These are phyloP conservation scores for Daedaleopsis sinensis DNA, from an alignment of 768 basidiomycete genomes.

Conservation along the genomic window DNA sequence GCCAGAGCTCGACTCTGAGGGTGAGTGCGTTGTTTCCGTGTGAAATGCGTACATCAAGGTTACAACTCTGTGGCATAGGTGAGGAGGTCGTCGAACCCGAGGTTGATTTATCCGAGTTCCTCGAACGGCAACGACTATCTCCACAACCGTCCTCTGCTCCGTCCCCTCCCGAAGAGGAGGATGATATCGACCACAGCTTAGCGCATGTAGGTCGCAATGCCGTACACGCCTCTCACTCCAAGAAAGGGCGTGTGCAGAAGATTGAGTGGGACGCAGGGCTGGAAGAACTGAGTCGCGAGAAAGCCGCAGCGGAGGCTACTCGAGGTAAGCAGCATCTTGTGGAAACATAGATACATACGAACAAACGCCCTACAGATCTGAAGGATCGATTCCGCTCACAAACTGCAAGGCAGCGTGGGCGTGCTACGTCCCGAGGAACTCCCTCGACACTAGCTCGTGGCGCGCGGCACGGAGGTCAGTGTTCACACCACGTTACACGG, in stretches of 20 bases:
- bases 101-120: conserved; percentile 68
- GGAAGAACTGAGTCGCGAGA: conserved; percentile 69
- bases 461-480: conserved; percentile 14
- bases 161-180: conserved; percentile 34
- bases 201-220: conserved; percentile 45
- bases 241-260: conserved; percentile 64
- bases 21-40: conserved; percentile 36
- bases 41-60: background rate
- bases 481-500: too few relatives aligned
- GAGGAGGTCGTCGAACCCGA: conserved; percentile 72
- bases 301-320: conserved; percentile 72
- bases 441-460: background rate
- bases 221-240: conserved; percentile 30
- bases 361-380: conserved; percentile 25
- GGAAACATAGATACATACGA: background rate
- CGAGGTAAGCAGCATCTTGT: conserved; percentile 51
- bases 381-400: conserved; percentile 35
- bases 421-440: conserved; percentile 20
- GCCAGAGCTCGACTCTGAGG: conserved; percentile 71
- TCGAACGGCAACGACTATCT: conserved; percentile 61
- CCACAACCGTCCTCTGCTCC: conserved; percentile 15
- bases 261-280: conserved; percentile 72
- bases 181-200: conserved; percentile 62
- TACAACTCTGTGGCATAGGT: conserved; percentile 43
- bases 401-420: conserved; percentile 26